Evolutionary conservation across 768 basidiomycete species (phyloP).

Genomic region (Sutorius australiensis): DNA sequence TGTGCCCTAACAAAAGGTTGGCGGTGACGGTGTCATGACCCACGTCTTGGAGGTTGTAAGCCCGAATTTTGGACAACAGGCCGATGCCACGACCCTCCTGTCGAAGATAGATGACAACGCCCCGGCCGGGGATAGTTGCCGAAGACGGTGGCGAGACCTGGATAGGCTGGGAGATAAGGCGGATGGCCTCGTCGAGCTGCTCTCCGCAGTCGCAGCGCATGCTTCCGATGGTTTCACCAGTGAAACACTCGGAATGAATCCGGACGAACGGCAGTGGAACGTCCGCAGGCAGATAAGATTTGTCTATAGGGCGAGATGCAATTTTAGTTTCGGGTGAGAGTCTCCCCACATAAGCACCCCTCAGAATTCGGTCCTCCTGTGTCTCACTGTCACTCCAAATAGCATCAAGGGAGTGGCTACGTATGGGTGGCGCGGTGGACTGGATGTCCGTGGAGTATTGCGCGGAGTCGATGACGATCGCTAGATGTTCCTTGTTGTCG

Average conservation of each 20-base stretch:
- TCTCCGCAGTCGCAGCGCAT: slow-evolving; percentile 99
- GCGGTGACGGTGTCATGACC: slow-evolving; percentile 99
- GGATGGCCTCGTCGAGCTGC: slow-evolving; percentile 96
- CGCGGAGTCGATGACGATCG: slow-evolving; percentile 88
- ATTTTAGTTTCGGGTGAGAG: slow-evolving; percentile 54
- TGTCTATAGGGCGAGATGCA: slow-evolving; percentile 37
- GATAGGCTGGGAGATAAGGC: slow-evolving; percentile 76
- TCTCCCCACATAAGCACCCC: slow-evolving; percentile 91
- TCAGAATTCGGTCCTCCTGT: slow-evolving; percentile 86
- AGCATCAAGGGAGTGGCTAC: slow-evolving; percentile 77
- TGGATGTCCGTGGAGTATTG: slow-evolving; percentile 58
- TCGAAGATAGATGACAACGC: slow-evolving; percentile 90
- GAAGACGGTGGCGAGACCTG: slow-evolving; percentile 38
- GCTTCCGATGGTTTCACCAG: slow-evolving; percentile 95
- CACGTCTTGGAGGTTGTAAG: slow-evolving; percentile 96
- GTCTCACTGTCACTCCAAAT: slow-evolving; percentile 85
- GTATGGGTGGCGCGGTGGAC: slow-evolving; percentile 53
- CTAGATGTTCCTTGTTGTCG: slow-evolving; percentile 93
- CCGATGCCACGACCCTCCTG: slow-evolving; percentile 99
- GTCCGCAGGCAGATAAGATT: slow-evolving; percentile 16
- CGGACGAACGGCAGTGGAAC: slow-evolving; percentile 81
- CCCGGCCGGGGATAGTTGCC: slow-evolving; percentile 69
- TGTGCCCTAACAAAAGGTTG: slow-evolving; percentile 91
- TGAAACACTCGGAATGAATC: slow-evolving; percentile 98
- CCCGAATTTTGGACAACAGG: slow-evolving; percentile 89